phyloP scores from a whole-genome alignment of 164 flowering plant genomes.

The Liquidambar formosana region DNA sequence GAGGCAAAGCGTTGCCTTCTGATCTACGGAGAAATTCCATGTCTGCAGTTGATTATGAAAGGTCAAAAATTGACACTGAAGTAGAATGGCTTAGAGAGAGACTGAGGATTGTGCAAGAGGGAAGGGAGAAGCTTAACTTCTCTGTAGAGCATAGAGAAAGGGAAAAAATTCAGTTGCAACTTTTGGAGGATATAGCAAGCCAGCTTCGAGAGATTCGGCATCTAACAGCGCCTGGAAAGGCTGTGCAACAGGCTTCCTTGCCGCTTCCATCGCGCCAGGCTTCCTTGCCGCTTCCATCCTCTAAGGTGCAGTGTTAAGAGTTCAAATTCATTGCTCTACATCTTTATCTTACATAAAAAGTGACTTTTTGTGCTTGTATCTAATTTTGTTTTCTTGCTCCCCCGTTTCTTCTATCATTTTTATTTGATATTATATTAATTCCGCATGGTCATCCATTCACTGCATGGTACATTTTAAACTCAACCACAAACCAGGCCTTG shows the following conservation, averaged over 20 bases:
- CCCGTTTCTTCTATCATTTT: too few relatives aligned
- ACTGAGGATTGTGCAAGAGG: slow-evolving; percentile 65
- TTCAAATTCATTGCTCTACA: background rate
- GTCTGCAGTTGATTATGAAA: slow-evolving; percentile 69
- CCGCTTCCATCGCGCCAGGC: too few relatives aligned
- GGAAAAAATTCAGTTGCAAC: slow-evolving; percentile 55
- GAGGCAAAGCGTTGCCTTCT: slow-evolving; percentile 20
- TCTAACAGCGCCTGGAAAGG: slow-evolving; percentile 51
- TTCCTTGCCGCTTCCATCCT: slow-evolving; percentile 59
- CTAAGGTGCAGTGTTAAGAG: slow-evolving; percentile 52
- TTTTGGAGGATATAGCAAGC: slow-evolving; percentile 61
- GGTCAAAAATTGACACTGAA: slow-evolving; percentile 70
- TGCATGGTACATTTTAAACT: too few relatives aligned
- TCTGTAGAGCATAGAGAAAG: slow-evolving; percentile 51
- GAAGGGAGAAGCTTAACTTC: slow-evolving; percentile 69
- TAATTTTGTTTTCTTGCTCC: too few relatives aligned
- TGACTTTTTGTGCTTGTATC: too few relatives aligned
- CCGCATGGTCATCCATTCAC: too few relatives aligned
- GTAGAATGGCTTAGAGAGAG: slow-evolving; percentile 73
- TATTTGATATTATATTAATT: too few relatives aligned
- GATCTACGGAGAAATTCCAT: slow-evolving; percentile 60
- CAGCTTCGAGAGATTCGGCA: slow-evolving; percentile 69
- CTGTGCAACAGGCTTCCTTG: slow-evolving; percentile 55
- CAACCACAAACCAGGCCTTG: too few relatives aligned
- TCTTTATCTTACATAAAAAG: background rate